These are phyloP conservation scores for Aureobasidium sp. DNA, from an alignment of 2,329 filamentous ascomycete species.

Conservation along the genomic window DNA sequence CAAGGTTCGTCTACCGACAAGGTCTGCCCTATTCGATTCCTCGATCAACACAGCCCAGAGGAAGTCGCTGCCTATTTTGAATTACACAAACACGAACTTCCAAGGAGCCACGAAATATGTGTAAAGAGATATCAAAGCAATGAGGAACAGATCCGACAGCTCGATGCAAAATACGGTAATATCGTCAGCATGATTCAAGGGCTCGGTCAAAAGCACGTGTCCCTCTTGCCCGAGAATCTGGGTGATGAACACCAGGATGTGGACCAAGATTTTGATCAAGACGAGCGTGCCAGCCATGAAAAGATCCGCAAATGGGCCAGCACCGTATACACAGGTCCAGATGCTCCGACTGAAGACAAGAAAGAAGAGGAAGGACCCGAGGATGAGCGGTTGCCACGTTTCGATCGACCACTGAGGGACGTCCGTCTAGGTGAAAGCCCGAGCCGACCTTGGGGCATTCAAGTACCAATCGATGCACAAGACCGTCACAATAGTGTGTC, in stretches of 20 bases:
- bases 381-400: constrained; percentile 62
- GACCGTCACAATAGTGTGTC: constrained; percentile 36
- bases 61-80: constrained; percentile 92
- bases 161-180: constrained; percentile 91
- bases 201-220: constrained; percentile 77
- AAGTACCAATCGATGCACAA: constrained; percentile 53
- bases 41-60: constrained; percentile 87
- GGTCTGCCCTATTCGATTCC: constrained; percentile 86
- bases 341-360: constrained; percentile 36
- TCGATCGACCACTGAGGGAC: constrained; percentile 79
- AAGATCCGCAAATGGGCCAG: constrained; percentile 84
- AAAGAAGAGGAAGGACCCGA: constrained; percentile 54
- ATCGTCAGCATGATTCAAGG: constrained; percentile 92
- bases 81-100: constrained; percentile 89
- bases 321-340: constrained; percentile 46
- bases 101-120: constrained; percentile 88
- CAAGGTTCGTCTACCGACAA: constrained; percentile 29
- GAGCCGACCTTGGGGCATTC: constrained; percentile 87
- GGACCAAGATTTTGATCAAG: constrained; percentile 28
- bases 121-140: constrained; percentile 84
- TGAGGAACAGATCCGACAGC: constrained; percentile 73
- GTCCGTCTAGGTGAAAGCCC: constrained; percentile 91
- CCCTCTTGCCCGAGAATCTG: constrained; percentile 62
- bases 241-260: constrained; percentile 39
- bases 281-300: constrained; percentile 51